These are phyloP conservation scores for Arthrinium puccinioides DNA, from an alignment of 2,329 filamentous ascomycete genomes.

Conservation along the genomic window DNA sequence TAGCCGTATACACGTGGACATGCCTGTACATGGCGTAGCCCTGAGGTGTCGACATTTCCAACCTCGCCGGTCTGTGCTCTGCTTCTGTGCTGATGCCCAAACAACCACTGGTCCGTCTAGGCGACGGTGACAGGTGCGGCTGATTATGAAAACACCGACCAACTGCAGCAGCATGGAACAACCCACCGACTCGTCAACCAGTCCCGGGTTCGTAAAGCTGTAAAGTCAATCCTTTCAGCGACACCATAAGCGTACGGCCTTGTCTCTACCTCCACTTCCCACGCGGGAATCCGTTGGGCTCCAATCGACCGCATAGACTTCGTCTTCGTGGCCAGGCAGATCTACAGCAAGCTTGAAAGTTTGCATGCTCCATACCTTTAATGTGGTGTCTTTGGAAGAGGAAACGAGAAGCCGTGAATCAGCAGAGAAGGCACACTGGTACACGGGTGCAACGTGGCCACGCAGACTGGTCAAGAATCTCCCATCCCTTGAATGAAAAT, in stretches of 20 bases:
- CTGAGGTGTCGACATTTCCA: no score
- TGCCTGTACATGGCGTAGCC: no score
- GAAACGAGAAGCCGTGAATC: slow-evolving; percentile 67
- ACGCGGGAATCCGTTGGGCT: slow-evolving; percentile 84
- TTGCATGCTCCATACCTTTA: slow-evolving; percentile 79
- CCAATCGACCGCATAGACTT: slow-evolving; percentile 95
- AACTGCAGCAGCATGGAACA: no score
- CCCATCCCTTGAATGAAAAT: slow-evolving; percentile 40
- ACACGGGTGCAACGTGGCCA: slow-evolving; percentile 84
- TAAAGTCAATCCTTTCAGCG: no score
- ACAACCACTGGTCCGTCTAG: no score
- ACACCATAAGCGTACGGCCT: slow-evolving; percentile 62
- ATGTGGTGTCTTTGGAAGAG: slow-evolving; percentile 81
- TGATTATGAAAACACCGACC: no score
- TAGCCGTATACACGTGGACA: no score
- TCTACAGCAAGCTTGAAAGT: slow-evolving; percentile 75
- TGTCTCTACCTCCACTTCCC: slow-evolving; percentile 89
- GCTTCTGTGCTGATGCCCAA: no score
- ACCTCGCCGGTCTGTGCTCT: no score
- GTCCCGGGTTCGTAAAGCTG: no score
- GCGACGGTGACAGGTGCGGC: no score
- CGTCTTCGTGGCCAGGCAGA: slow-evolving; percentile 83
- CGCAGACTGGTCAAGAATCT: slow-evolving; percentile 82
- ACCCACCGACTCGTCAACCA: no score
- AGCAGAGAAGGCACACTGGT: slow-evolving; percentile 86